These are phyloP conservation scores for Fonsecaea nubica DNA, from an alignment of 2,329 filamentous ascomycete species.

Conservation along the genomic window DNA sequence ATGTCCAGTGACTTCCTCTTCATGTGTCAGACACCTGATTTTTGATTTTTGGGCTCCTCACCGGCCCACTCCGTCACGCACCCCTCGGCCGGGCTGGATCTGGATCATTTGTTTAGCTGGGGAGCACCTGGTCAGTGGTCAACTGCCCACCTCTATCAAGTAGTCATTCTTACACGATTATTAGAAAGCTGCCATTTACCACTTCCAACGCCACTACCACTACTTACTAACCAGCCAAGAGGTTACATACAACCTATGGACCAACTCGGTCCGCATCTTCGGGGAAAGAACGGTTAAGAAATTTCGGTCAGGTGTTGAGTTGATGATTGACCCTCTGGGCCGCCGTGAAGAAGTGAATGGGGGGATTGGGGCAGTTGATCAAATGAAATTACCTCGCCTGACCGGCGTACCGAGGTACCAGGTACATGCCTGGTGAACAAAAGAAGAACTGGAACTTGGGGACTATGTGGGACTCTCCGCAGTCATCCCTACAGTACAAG, in stretches of 20 bases:
- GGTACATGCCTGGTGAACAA: constrained; percentile 1
- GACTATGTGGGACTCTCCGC: constrained; percentile 8
- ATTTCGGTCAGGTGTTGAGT: too few species aligned
- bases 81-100: neutral
- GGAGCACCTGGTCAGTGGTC: neutral
- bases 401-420: constrained; percentile 14
- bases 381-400: constrained; percentile 15
- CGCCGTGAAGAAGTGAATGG: too few species aligned
- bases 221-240: neutral
- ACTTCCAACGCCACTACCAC: neutral
- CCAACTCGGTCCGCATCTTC: neutral
- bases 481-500: neutral
- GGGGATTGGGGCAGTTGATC: neutral
- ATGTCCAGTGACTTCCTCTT: constrained; percentile 11
- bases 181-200: neutral
- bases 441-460: neutral
- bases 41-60: neutral
- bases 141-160: neutral
- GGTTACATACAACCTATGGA: neutral
- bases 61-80: neutral
- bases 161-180: neutral
- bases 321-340: too few species aligned
- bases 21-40: constrained; percentile 11
- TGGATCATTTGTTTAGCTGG: neutral
- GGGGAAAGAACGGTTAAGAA: constrained; percentile 14